Evolutionary conservation across 75 land plant genomes (phyloP), one percentile per base, ranked within the genome.

Genomic region (Pinus albicaulis): DNA sequence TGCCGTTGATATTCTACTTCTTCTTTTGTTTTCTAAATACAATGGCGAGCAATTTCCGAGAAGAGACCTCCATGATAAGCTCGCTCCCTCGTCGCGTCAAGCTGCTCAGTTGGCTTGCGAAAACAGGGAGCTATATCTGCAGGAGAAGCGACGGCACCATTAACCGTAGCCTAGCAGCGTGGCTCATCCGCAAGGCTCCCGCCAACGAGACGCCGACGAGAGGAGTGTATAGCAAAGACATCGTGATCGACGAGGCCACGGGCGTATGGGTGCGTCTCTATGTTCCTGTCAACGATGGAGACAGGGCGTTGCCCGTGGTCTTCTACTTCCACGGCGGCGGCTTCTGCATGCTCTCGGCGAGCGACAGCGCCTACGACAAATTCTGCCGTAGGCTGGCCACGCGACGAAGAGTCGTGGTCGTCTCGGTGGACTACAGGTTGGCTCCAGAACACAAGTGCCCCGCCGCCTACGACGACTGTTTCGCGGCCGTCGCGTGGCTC

Each of bases 291-390:
- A 44, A 44, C 48, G 53, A 48, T 2, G 53, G 10, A 12, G 24
- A 53, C 28, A 24, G 55, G 11, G 6, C 31, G 12, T 76, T 87
- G 31, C 98, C 98, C 7, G 80, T 93, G 10, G 52, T 95, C 41
- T 65, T 95, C 72, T 92, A 86, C 84, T 93, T 86, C 82, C 99
- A 95, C 78, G 99, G 99, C 34, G 99, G 99, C 23, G 91, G 97
- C 5, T 95, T 95, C 76, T 78, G 74, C 10, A 52, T 82, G 68
- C 41, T 82, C 56, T 76, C 84, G 56, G 82, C 97, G 23, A 69
- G 84, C 38, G 76, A 66, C 24, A 31, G 36, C 0, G 20, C 13
- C 16, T 89, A 86, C 82, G 92, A 93, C 78, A 73, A 15, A 23
- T 71, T 85, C 31, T 87, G 98, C 78, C 89, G 92, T 19, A 75